These are phyloP conservation scores for Penicillium diatomitis DNA, from an alignment of 495 filamentous ascomycete genomes.

Conservation along the genomic window DNA sequence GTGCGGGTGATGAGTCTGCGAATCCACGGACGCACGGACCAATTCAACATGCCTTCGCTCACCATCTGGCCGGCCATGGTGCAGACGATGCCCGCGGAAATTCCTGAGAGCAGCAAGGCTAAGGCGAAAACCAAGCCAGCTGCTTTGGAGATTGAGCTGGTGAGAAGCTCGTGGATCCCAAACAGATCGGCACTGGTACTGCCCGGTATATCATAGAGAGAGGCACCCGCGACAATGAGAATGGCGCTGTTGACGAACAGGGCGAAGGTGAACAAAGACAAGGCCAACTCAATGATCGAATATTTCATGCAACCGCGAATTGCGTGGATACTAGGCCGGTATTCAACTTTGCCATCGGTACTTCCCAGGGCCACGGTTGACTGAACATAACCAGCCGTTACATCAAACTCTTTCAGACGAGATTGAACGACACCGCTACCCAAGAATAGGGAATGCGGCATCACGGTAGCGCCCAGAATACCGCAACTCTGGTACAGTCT, in stretches of 20 bases:
- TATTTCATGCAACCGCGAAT: conserved; percentile 74
- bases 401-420: conserved; percentile 71
- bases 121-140: conserved; percentile 70
- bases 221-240: conserved; percentile 78
- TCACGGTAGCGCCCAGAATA: conserved; percentile 87
- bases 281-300: conserved; percentile 62
- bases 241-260: conserved; percentile 92
- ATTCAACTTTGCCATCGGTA: conserved; percentile 45
- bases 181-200: conserved; percentile 67
- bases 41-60: conserved; percentile 66
- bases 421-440: conserved; percentile 84
- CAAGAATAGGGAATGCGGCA: conserved; percentile 86
- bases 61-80: conserved; percentile 83
- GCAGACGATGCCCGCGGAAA: conserved; percentile 70
- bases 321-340: conserved; percentile 68
- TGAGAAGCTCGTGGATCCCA: conserved; percentile 70
- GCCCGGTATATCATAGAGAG: conserved; percentile 50
- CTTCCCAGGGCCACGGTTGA: conserved; percentile 28
- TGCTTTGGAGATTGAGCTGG: conserved; percentile 56
- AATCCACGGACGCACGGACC: conserved; percentile 61
- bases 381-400: conserved; percentile 46
- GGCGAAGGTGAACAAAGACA: conserved; percentile 84
- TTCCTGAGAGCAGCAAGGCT: conserved; percentile 67
- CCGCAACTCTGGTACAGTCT: conserved; percentile 86
- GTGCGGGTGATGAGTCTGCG: conserved; percentile 60